phyloP scores from a whole-genome alignment of 148 eudicot genomes.

The Vaccinium darrowii region DNA sequence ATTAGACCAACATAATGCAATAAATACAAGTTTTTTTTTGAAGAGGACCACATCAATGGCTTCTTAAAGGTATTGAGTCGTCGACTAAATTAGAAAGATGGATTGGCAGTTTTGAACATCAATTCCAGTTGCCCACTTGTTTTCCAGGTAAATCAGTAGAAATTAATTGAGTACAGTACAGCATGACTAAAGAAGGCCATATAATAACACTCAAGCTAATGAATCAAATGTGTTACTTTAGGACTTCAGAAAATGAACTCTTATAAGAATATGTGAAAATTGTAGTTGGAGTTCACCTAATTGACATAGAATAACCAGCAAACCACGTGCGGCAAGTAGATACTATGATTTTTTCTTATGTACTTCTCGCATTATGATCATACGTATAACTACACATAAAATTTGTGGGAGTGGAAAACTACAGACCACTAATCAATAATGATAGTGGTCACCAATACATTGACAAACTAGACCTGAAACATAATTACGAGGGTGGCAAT shows the following conservation, averaged over 20 bases:
- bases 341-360: neutral
- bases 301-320: neutral
- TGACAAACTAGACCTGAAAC: neutral
- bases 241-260: neutral
- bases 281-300: neutral
- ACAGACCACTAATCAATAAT: neutral
- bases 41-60: neutral
- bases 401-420: neutral
- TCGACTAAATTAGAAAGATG: neutral
- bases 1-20: neutral
- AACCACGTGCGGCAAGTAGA: neutral
- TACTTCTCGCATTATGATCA: neutral
- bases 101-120: neutral
- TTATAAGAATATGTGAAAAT: neutral
- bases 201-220: neutral
- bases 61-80: neutral
- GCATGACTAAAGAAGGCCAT: neutral
- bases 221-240: neutral
- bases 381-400: neutral
- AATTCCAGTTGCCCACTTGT: neutral
- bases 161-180: neutral
- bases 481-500: constrained; percentile 20
- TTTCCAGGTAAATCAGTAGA: neutral
- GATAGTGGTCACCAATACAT: neutral
- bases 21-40: neutral